These are phyloP conservation scores for Amanita thiersii DNA, from an alignment of 768 basidiomycete genomes.

Conservation along the genomic window DNA sequence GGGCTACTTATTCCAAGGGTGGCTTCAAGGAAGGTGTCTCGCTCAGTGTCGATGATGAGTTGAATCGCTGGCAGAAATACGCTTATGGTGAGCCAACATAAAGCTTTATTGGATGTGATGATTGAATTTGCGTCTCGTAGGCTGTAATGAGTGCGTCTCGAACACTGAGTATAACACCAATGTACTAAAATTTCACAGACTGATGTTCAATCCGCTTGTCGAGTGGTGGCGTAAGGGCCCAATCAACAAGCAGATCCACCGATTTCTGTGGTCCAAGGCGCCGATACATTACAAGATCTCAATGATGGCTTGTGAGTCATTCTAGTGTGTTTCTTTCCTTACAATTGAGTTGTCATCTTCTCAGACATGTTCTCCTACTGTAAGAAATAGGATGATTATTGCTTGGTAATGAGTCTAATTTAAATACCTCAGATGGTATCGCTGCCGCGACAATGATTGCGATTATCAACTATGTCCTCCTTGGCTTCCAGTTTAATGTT, in stretches of 20 bases:
- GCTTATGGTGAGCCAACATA: conserved; percentile 34
- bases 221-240: conserved; percentile 76
- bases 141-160: conserved; percentile 50
- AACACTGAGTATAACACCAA: conserved; percentile 21
- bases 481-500: conserved; percentile 65
- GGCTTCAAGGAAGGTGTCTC: conserved; percentile 90
- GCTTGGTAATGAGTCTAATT: background rate
- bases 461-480: conserved; percentile 65
- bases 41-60: conserved; percentile 79
- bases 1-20: conserved; percentile 82
- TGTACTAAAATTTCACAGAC: conserved; percentile 28
- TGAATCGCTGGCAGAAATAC: conserved; percentile 86
- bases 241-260: conserved; percentile 65
- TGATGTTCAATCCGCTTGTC: conserved; percentile 76
- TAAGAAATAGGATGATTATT: conserved; percentile 13
- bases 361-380: conserved; percentile 51
- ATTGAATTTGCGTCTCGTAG: background rate
- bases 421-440: conserved; percentile 39
- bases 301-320: conserved; percentile 63
- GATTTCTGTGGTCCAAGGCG: conserved; percentile 66
- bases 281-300: conserved; percentile 80
- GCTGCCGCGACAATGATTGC: conserved; percentile 59
- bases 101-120: background rate
- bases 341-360: background rate
- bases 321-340: conserved; percentile 10